Evolutionary conservation across 768 basidiomycete genomes (phyloP).

Genomic region (Termitomyces sp.): DNA sequence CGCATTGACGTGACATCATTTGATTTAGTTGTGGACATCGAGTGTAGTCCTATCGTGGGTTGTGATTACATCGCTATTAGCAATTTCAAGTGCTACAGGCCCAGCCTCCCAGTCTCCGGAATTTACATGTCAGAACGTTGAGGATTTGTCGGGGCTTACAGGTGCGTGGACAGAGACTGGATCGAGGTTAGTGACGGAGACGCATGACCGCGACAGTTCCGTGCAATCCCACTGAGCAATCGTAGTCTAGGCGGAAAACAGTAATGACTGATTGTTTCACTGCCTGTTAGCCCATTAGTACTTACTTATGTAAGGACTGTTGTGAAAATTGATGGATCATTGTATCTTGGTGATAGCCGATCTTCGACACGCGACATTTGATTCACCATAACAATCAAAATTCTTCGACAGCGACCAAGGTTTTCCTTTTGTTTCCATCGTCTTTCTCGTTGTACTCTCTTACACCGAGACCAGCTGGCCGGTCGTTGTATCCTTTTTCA

Average conservation of each 20-base stretch:
- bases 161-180: constrained; percentile 18
- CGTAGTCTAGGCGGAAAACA: background rate
- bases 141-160: constrained; percentile 27
- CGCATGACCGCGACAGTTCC: constrained; percentile 15
- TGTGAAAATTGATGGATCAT: background rate
- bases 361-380: background rate
- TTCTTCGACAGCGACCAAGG: background rate
- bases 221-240: constrained; percentile 16
- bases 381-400: constrained; percentile 1
- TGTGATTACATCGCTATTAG: constrained; percentile 38
- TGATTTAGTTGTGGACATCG: constrained; percentile 39
- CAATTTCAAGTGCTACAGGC: constrained; percentile 31
- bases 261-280: background rate
- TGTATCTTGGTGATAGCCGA: background rate
- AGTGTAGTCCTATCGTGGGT: constrained; percentile 43
- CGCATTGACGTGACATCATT: background rate
- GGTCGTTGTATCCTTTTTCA: constrained; percentile 31
- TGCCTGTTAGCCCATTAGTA: background rate
- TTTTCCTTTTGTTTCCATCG: constrained; percentile 3
- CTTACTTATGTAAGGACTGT: background rate
- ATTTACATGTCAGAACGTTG: constrained; percentile 43
- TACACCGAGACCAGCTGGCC: constrained; percentile 37
- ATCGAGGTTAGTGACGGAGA: background rate
- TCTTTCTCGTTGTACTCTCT: constrained; percentile 12
- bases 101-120: constrained; percentile 29